Conservation (phyloP, 768 basidiomycete genomes). For the Xerocomellus amylosporus region DNA sequence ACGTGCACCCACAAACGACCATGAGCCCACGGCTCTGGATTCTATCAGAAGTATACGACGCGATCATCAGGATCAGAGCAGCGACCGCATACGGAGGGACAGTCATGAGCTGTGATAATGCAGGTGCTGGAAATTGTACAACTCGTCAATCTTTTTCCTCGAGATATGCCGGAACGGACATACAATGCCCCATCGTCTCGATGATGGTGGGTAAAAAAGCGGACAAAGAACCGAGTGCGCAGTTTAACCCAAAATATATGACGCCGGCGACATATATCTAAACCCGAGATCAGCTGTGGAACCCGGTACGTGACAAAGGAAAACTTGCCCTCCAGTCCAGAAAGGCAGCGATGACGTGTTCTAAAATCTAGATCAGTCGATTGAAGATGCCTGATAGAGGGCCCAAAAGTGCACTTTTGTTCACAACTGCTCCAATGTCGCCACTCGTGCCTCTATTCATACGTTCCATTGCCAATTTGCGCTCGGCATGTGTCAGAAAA, state of each 20-base stretch:
- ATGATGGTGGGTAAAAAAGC: conserved; percentile 59
- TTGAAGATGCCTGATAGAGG: neutral
- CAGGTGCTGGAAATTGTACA: conserved; percentile 33
- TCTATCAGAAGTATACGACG: conserved; percentile 43
- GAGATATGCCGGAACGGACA: conserved; percentile 4
- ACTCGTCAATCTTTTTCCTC: neutral
- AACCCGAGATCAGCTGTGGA: conserved; percentile 4
- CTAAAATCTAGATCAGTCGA: conserved; percentile 21
- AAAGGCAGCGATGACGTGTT: conserved; percentile 43
- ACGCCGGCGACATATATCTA: conserved; percentile 47
- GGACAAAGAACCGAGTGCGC: conserved; percentile 47
- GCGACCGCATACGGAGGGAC: conserved; percentile 54
- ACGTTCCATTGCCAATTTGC: conserved; percentile 32
- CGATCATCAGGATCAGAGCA: conserved; percentile 34
- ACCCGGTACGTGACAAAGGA: neutral
- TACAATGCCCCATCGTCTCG: conserved; percentile 47
- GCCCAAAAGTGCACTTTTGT: conserved; percentile 31
- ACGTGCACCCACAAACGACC: conserved; percentile 26
- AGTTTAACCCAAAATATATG: conserved; percentile 48
- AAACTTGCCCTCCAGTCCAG: conserved; percentile 43
- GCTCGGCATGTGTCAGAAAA: conserved; percentile 34
- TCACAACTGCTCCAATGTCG: conserved; percentile 42
- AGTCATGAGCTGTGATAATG: conserved; percentile 47
- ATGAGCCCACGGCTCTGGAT: conserved; percentile 42
- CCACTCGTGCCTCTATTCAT: conserved; percentile 42